A percentile compares a stretch with the other conserved stretches of the same genome.
phyloP scores from a whole-genome alignment of 192 early-diverging fungal genomes.

The Pilobolus umbonatus region DNA sequence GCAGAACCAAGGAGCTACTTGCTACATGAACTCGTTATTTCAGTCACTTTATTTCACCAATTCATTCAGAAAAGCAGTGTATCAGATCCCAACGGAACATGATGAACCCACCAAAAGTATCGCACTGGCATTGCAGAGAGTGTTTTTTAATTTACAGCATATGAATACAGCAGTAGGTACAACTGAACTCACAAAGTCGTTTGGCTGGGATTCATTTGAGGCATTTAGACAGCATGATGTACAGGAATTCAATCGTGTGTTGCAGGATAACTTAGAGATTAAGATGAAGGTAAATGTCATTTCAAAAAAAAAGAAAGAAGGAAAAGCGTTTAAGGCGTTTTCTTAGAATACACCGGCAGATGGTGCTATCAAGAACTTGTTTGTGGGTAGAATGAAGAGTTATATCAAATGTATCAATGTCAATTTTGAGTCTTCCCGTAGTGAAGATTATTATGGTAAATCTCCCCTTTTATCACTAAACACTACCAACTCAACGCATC shows the following conservation, averaged over 20 bases:
- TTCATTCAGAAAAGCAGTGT: constrained; percentile 89
- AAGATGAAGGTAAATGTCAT: constrained; percentile 84
- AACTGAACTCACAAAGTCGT: constrained; percentile 93
- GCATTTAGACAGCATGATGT: constrained; percentile 98
- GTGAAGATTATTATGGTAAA: constrained; percentile 90
- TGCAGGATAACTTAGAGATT: constrained; percentile 93
- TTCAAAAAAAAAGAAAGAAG: neutral
- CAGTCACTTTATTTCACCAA: constrained; percentile 95
- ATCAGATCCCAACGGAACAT: constrained; percentile 85
- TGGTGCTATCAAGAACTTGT: constrained; percentile 87
- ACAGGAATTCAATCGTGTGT: constrained; percentile 96
- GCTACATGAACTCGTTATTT: constrained; percentile 98
- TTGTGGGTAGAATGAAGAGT: constrained; percentile 96
- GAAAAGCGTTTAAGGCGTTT: neutral
- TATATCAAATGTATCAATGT: constrained; percentile 96
- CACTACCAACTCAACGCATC: neutral
- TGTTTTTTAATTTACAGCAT: constrained; percentile 89
- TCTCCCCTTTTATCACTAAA: neutral
- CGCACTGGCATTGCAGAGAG: constrained; percentile 85
- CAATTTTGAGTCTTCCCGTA: constrained; percentile 88
- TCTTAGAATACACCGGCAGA: constrained; percentile 78
- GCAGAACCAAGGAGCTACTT: constrained; percentile 96
- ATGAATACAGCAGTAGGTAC: constrained; percentile 73
- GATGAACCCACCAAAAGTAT: constrained; percentile 88
- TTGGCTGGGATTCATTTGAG: constrained; percentile 96